phyloP scores from a whole-genome alignment of 176 grass and related monocot species.

The Elymus sibiricus region DNA sequence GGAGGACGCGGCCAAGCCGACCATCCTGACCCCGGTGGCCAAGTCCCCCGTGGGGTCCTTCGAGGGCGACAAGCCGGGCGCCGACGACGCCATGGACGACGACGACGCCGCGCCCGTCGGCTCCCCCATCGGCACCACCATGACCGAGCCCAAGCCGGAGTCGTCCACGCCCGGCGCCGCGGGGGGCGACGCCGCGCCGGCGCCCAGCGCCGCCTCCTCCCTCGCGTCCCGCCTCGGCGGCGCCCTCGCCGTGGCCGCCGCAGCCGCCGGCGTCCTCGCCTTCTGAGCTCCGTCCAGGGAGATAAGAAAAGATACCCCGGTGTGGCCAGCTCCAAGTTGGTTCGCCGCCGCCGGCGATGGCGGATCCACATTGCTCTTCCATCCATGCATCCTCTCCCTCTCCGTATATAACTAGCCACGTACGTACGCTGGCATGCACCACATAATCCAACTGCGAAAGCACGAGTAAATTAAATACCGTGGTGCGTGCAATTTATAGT shows the following conservation, averaged over 20 bases:
- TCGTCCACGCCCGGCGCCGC: constrained; percentile 4
- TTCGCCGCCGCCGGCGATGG: background rate
- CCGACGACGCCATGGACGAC: constrained; percentile 34
- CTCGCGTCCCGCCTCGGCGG: background rate
- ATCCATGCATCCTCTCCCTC: background rate
- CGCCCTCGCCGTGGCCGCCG: background rate
- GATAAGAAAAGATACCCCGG: background rate
- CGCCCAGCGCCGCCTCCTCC: background rate
- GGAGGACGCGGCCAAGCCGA: constrained; percentile 35
- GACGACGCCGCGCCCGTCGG: constrained; percentile 45
- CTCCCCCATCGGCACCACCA: constrained; percentile 34
- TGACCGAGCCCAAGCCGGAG: constrained; percentile 25
- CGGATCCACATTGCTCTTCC: background rate
- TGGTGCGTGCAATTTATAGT: background rate
- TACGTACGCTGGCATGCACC: background rate
- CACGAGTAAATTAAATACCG: background rate
- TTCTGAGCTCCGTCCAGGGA: constrained; percentile 14
- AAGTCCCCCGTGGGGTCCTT: constrained; percentile 31
- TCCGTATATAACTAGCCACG: background rate
- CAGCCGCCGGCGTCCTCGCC: background rate
- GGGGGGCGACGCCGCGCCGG: background rate
- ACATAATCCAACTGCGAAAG: background rate
- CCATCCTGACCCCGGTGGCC: constrained; percentile 43
- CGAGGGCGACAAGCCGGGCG: constrained; percentile 25
- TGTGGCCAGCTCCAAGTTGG: background rate